Percentiles rank a stretch among this genome's conserved stretches.
Conservation (phyloP, 805 yeast species). For the Zygosaccharomyces bisporus region DNA sequence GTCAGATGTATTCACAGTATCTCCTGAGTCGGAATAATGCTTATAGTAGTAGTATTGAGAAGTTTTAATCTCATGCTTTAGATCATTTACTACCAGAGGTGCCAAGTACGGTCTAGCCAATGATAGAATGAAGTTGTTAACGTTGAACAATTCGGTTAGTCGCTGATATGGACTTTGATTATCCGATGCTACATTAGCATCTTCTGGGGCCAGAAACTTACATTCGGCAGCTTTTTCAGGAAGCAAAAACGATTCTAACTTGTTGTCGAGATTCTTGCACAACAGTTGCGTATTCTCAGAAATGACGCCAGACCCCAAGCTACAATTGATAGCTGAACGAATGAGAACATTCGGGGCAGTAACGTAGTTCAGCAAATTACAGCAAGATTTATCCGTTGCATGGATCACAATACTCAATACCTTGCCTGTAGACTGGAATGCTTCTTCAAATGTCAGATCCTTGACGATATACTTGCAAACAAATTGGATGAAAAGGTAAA, state of each 20-base stretch:
- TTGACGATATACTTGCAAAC: conserved; percentile 68
- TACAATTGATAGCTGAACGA: conserved; percentile 86
- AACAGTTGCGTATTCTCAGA: conserved; percentile 51
- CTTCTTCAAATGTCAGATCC: conserved; percentile 89
- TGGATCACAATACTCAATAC: conserved; percentile 81
- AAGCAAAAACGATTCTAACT: conserved; percentile 54
- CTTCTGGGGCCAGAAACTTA: conserved; percentile 44
- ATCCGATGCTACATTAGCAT: conserved; percentile 40
- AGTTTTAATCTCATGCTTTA: conserved; percentile 59
- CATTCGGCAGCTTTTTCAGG: conserved; percentile 31
- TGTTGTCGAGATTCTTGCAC: conserved; percentile 61
- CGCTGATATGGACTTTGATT: conserved; percentile 76
- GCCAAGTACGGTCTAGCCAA: conserved; percentile 92
- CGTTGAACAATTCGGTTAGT: conserved; percentile 88
- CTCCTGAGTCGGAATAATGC: conserved; percentile 38
- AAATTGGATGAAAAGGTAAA: conserved; percentile 70
- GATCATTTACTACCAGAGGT: conserved; percentile 78
- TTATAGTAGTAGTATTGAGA: conserved; percentile 37
- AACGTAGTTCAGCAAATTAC: conserved; percentile 76
- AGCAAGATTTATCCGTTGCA: conserved; percentile 60
- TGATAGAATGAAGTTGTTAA: conserved; percentile 87
- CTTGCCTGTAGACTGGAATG: conserved; percentile 72
- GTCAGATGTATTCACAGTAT: conserved; percentile 20
- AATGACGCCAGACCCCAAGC: conserved; percentile 68
- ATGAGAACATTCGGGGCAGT: conserved; percentile 91